A percentile compares a stretch with the other conserved stretches of the same genome.
phyloP scores from a whole-genome alignment of 2,329 filamentous ascomycete species.

The Stagonosporopsis tanaceti region DNA sequence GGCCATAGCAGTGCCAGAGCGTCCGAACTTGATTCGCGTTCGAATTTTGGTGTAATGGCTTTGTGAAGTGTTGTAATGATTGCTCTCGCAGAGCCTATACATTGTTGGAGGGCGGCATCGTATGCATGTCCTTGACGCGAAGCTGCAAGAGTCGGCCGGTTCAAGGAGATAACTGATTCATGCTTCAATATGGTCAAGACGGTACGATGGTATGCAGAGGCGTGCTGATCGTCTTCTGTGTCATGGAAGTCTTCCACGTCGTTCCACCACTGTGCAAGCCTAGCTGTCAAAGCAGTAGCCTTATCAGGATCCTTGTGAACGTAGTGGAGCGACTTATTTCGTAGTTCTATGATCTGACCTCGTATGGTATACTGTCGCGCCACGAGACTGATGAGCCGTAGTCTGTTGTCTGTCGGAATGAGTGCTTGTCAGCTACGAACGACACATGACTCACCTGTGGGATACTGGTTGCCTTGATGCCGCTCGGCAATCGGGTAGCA shows the following conservation, averaged over 20 bases:
- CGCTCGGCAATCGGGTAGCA: conserved; percentile 61
- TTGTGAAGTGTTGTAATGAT: conserved; percentile 55
- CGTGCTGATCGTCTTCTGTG: conserved; percentile 35
- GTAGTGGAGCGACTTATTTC: conserved; percentile 61
- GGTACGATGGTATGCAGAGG: conserved; percentile 50
- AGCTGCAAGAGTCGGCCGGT: conserved; percentile 59
- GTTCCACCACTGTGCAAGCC: conserved; percentile 62
- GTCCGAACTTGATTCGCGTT: conserved; percentile 23
- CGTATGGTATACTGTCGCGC: conserved; percentile 60
- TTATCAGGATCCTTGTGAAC: conserved; percentile 55
- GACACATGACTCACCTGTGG: conserved; percentile 18
- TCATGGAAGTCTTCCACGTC: conserved; percentile 61
- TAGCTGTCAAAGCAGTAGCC: conserved; percentile 57
- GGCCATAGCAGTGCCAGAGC: conserved; percentile 57
- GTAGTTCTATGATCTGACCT: conserved; percentile 61
- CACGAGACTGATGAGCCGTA: conserved; percentile 43
- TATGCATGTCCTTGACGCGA: conserved; percentile 56
- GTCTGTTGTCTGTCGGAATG: conserved; percentile 16
- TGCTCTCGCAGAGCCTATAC: conserved; percentile 60
- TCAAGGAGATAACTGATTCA: conserved; percentile 61
- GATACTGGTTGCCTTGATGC: conserved; percentile 43
- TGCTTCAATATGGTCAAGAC: conserved; percentile 58
- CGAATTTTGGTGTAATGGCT: conserved; percentile 25
- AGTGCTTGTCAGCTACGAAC: not conserved
- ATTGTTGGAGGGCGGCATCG: conserved; percentile 60